Evolutionary conservation across 768 basidiomycete genomes (phyloP).

Genomic region (Lentinus tigrinus): DNA sequence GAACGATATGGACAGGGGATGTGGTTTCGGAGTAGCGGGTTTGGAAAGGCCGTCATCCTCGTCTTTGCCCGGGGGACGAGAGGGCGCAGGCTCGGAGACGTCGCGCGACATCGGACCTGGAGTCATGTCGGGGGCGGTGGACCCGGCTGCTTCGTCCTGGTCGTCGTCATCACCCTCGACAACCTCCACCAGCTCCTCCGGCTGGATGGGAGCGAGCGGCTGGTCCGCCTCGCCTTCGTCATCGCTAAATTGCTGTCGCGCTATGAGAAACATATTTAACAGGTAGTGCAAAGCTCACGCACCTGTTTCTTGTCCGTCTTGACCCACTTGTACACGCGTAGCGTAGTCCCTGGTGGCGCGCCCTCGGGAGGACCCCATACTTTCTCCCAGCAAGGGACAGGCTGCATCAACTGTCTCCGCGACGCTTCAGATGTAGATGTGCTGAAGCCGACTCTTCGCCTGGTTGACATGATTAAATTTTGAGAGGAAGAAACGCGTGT

Average conservation of each 20-base stretch:
- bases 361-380: slow-evolving; percentile 63
- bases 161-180: slow-evolving; percentile 79
- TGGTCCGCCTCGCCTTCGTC: slow-evolving; percentile 80
- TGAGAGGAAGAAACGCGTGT: background rate
- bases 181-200: slow-evolving; percentile 73
- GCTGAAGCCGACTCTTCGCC: slow-evolving; percentile 76
- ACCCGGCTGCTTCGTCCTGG: slow-evolving; percentile 53
- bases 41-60: slow-evolving; percentile 51
- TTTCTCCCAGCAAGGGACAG: slow-evolving; percentile 86
- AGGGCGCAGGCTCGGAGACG: slow-evolving; percentile 33
- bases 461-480: slow-evolving; percentile 55
- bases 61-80: slow-evolving; percentile 31
- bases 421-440: slow-evolving; percentile 78
- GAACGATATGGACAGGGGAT: slow-evolving; percentile 54
- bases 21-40: slow-evolving; percentile 66
- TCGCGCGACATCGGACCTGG: slow-evolving; percentile 31
- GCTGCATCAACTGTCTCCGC: slow-evolving; percentile 83
- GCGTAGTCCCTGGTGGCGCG: slow-evolving; percentile 50
- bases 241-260: slow-evolving; percentile 77
- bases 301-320: slow-evolving; percentile 80
- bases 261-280: background rate
- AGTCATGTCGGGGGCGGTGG: slow-evolving; percentile 39
- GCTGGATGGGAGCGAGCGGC: slow-evolving; percentile 76
- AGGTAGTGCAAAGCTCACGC: background rate
- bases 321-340: slow-evolving; percentile 77